These are phyloP conservation scores for Aspergillus sparsus DNA, from an alignment of 495 filamentous ascomycete genomes.

Conservation along the genomic window DNA sequence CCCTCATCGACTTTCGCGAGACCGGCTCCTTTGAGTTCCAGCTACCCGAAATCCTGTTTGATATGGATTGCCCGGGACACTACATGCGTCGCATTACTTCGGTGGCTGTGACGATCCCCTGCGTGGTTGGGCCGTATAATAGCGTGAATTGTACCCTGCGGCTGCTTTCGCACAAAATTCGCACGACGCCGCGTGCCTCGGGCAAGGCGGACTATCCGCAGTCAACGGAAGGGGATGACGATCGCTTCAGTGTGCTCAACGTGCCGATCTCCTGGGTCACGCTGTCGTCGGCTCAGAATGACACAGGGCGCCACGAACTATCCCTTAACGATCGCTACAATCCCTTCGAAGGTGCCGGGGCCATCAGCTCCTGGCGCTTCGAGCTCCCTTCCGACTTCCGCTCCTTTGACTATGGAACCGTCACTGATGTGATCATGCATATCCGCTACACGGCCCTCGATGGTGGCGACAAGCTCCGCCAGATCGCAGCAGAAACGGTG, in stretches of 20 bases:
- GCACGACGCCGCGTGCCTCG: too few relatives aligned
- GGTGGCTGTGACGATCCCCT: neutral
- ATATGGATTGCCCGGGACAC: neutral
- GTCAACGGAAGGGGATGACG: too few relatives aligned
- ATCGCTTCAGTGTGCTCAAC: too few relatives aligned
- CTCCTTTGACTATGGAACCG: neutral
- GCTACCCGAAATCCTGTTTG: neutral
- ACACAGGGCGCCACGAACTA: too few relatives aligned
- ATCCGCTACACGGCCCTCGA: neutral
- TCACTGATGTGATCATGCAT: constrained; percentile 22
- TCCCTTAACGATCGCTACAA: too few relatives aligned
- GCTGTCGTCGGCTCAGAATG: too few relatives aligned
- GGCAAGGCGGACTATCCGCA: too few relatives aligned
- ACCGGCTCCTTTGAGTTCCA: neutral
- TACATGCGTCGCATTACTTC: neutral
- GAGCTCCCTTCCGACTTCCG: neutral
- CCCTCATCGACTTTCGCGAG: too few relatives aligned
- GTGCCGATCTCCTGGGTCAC: too few relatives aligned
- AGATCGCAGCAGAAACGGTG: too few relatives aligned
- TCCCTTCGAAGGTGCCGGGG: too few relatives aligned
- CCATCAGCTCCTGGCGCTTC: neutral
- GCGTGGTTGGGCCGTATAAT: neutral
- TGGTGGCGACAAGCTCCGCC: neutral
- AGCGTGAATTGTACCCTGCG: neutral
- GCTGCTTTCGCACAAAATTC: neutral